Evolutionary conservation across 2,329 filamentous ascomycete genomes (phyloP).

Genomic region (Neophaeococcomyces aloes): DNA sequence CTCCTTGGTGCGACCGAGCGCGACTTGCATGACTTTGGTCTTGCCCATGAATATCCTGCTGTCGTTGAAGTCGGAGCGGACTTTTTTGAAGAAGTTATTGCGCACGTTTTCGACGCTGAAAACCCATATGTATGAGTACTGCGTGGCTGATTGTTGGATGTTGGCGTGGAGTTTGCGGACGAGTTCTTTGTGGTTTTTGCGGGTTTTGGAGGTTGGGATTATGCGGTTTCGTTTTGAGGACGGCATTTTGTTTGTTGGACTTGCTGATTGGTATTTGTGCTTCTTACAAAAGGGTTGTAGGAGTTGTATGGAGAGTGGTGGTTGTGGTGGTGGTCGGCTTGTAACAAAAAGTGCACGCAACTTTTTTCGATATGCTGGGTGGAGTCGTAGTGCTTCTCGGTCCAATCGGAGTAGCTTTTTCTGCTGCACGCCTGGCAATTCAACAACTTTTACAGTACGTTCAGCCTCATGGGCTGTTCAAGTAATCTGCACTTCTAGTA

Average conservation of each 20-base stretch:
- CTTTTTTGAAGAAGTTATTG: conserved; percentile 57
- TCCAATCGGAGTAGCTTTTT: too few relatives aligned
- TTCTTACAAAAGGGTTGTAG: not conserved
- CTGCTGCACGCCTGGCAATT: too few relatives aligned
- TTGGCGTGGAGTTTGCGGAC: conserved; percentile 80
- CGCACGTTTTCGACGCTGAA: conserved; percentile 96
- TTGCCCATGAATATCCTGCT: conserved; percentile 87
- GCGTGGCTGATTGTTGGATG: conserved; percentile 72
- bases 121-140: conserved; percentile 86
- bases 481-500: too few relatives aligned
- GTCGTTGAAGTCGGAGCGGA: conserved; percentile 27
- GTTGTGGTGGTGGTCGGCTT: too few relatives aligned
- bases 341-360: too few relatives aligned
- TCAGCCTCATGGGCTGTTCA: too few relatives aligned
- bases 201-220: conserved; percentile 80
- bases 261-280: not conserved
- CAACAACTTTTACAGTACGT: too few relatives aligned
- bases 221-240: conserved; percentile 89
- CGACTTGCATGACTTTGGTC: conserved; percentile 97
- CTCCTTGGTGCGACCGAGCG: conserved; percentile 67
- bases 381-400: too few relatives aligned
- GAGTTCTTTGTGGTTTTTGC: conserved; percentile 78
- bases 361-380: too few relatives aligned
- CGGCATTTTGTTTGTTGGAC: conserved; percentile 55
- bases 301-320: too few relatives aligned